These are phyloP conservation scores for Pittosporum tobira DNA, from an alignment of 129 eudicot genomes.

Conservation along the genomic window DNA sequence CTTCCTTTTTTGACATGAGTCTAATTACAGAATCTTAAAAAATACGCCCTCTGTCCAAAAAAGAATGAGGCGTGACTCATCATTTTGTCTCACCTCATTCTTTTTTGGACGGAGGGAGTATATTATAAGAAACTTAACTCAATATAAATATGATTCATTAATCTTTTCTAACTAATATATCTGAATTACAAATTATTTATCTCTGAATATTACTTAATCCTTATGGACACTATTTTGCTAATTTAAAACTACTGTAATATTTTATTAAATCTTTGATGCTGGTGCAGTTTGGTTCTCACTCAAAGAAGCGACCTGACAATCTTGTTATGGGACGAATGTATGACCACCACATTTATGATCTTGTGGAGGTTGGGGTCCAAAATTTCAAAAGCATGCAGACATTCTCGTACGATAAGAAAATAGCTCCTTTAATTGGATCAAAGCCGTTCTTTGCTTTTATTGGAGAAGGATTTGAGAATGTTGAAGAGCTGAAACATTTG, in stretches of 20 bases:
- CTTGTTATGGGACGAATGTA: slow-evolving; percentile 84
- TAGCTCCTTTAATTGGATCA: slow-evolving; percentile 73
- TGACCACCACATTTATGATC: slow-evolving; percentile 93
- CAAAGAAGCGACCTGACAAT: slow-evolving; percentile 92
- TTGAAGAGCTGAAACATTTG: slow-evolving; percentile 73
- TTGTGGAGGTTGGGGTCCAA: slow-evolving; percentile 89
- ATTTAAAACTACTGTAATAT: not conserved
- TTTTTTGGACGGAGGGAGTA: no score
- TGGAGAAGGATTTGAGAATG: slow-evolving; percentile 87
- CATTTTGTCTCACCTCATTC: no score
- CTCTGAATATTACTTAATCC: no score
- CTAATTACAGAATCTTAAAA: no score
- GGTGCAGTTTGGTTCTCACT: slow-evolving; percentile 83
- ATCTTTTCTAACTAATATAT: no score
- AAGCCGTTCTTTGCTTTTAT: slow-evolving; percentile 88
- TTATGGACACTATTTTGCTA: no score
- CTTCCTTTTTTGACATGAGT: no score
- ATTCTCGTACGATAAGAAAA: slow-evolving; percentile 60
- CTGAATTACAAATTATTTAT: no score
- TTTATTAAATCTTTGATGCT: not conserved
- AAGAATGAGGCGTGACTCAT: no score
- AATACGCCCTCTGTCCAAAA: no score
- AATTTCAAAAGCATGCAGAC: slow-evolving; percentile 76
- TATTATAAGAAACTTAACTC: no score
- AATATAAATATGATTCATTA: no score